These are phyloP conservation scores for Aspergillus indologenus DNA, from an alignment of 495 filamentous ascomycete species.

Conservation along the genomic window DNA sequence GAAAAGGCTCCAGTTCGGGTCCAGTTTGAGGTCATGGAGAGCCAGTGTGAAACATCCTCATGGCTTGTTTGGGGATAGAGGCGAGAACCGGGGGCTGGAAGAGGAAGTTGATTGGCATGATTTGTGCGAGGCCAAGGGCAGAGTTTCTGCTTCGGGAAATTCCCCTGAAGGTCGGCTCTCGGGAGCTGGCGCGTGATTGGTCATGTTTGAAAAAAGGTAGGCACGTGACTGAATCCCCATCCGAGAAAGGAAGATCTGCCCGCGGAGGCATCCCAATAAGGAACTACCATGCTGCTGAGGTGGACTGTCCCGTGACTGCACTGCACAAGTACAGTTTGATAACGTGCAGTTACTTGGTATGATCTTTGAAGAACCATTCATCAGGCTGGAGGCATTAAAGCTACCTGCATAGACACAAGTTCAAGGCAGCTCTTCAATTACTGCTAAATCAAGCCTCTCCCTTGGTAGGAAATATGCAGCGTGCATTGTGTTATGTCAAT, in stretches of 20 bases:
- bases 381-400: too few species aligned
- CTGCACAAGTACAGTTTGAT: too few species aligned
- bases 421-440: too few species aligned
- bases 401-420: too few species aligned
- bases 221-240: neutral
- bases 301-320: too few species aligned
- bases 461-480: too few species aligned
- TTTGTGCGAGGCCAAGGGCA: neutral
- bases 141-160: neutral
- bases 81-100: neutral
- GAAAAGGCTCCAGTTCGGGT: neutral
- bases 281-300: too few species aligned
- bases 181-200: neutral
- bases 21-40: constrained; percentile 1
- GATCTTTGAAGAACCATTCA: too few species aligned
- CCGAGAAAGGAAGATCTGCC: neutral
- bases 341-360: too few species aligned
- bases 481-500: too few species aligned
- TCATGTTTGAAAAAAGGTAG: neutral
- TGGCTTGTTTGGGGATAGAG: neutral
- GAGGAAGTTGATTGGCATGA: neutral
- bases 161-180: neutral
- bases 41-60: neutral
- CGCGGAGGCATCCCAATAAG: too few species aligned
- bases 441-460: too few species aligned